Percentiles rank a stretch among this genome's conserved stretches.
Evolutionary conservation across 768 basidiomycete genomes (phyloP).

Genomic region (Agrocybe pediades): DNA sequence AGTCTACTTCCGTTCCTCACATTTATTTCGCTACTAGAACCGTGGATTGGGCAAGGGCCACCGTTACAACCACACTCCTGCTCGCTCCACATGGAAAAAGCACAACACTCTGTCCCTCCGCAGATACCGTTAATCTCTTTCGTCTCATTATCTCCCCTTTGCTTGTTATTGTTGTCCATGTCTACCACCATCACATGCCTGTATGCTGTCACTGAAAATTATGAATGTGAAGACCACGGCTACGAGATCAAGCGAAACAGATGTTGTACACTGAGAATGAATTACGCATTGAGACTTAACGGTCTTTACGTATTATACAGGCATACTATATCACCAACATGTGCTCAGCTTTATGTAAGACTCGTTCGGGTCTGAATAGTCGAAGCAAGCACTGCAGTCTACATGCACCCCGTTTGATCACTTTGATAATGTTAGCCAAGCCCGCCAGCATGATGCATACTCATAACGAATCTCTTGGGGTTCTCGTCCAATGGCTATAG

Average conservation of each 20-base stretch:
- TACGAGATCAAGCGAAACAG: neutral
- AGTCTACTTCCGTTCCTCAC: constrained; percentile 1
- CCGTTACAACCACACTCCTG: constrained; percentile 90
- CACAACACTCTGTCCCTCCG: constrained; percentile 97
- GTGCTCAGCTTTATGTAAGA: too few relatives aligned
- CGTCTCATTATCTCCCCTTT: constrained; percentile 22
- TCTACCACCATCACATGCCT: constrained; percentile 14
- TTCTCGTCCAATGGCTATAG: too few relatives aligned
- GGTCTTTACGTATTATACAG: too few relatives aligned
- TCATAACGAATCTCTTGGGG: too few relatives aligned
- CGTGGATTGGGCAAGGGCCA: constrained; percentile 97
- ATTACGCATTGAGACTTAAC: too few relatives aligned
- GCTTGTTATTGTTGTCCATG: constrained; percentile 8
- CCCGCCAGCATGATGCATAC: too few relatives aligned
- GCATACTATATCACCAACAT: too few relatives aligned
- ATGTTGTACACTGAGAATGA: neutral
- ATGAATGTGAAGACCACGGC: constrained; percentile 5
- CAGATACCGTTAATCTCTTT: constrained; percentile 73
- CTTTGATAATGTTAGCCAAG: too few relatives aligned
- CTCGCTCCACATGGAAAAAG: constrained; percentile 92
- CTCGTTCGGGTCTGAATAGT: too few relatives aligned
- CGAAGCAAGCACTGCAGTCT: too few relatives aligned
- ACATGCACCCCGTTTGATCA: too few relatives aligned
- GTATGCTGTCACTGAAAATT: constrained; percentile 5
- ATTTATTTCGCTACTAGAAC: constrained; percentile 56